Evolutionary conservation across 176 grass and related monocot species (phyloP).

Genomic region (Oryza glumipatula): DNA sequence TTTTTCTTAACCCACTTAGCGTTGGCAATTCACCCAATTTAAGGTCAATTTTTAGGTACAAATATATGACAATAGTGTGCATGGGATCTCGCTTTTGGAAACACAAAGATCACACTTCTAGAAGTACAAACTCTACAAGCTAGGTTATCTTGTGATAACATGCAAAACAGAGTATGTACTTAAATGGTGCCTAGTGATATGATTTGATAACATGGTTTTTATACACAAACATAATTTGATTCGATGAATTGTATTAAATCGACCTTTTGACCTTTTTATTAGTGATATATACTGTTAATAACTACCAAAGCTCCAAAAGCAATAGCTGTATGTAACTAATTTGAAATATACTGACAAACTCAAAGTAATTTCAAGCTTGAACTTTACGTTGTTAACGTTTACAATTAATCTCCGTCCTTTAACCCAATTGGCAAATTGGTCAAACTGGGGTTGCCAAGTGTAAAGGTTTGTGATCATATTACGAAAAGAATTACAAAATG

Average conservation of each 20-base stretch:
- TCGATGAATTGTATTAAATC: too few species aligned
- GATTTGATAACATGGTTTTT: too few species aligned
- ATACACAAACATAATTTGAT: too few species aligned
- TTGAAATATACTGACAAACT: background rate
- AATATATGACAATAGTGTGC: slow-evolving; percentile 1
- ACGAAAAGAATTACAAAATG: background rate
- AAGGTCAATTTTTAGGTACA: slow-evolving; percentile 13
- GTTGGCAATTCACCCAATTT: background rate
- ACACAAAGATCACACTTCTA: background rate
- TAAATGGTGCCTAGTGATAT: too few species aligned
- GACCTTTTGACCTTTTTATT: too few species aligned
- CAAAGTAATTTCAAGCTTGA: background rate
- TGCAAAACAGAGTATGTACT: background rate
- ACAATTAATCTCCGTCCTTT: background rate
- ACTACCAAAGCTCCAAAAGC: too few species aligned
- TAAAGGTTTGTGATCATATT: background rate
- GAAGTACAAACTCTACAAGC: background rate
- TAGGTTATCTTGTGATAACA: background rate
- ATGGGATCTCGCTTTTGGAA: background rate
- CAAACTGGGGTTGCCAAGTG: background rate
- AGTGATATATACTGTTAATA: too few species aligned
- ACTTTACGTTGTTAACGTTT: background rate
- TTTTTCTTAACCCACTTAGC: background rate
- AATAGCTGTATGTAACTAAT: too few species aligned
- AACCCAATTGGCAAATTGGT: background rate